Conservation (phyloP, 1,284 basidiomycete species). For the Leccinum insolens region DNA sequence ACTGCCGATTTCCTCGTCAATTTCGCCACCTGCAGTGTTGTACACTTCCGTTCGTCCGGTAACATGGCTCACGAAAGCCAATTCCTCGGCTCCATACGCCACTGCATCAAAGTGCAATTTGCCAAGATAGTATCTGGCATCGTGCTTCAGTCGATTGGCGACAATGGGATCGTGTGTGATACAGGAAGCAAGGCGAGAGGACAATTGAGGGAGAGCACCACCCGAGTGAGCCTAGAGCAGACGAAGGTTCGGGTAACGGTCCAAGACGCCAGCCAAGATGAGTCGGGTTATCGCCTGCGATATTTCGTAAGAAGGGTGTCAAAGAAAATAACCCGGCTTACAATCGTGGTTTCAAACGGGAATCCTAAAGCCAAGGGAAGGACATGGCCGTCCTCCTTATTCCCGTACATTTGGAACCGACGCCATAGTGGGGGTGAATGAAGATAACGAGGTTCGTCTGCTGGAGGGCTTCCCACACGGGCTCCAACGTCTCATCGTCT, state of each 20-base stretch:
- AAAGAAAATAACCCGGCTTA: conserved; percentile 39
- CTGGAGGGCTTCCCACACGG: conserved; percentile 76
- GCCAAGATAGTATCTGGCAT: conserved; percentile 83
- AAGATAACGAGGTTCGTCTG: conserved; percentile 72
- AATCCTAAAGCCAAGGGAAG: conserved; percentile 85
- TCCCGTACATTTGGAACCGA: conserved; percentile 67
- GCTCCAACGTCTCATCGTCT: conserved; percentile 76
- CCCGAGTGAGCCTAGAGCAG: conserved; percentile 85
- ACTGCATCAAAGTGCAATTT: conserved; percentile 83
- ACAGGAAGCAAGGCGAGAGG: conserved; percentile 81
- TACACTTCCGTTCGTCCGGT: conserved; percentile 11
- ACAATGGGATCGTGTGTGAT: conserved; percentile 83
- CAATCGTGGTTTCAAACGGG: conserved; percentile 86
- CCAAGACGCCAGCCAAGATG: conserved; percentile 79
- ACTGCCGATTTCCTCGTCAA: too few relatives aligned
- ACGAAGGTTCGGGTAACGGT: conserved; percentile 73
- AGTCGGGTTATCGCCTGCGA: conserved; percentile 74
- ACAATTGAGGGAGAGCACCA: conserved; percentile 78
- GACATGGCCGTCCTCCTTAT: conserved; percentile 81
- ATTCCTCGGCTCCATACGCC: conserved; percentile 81
- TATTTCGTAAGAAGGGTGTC: conserved; percentile 7
- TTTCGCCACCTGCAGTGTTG: too few relatives aligned
- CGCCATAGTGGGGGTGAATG: conserved; percentile 83
- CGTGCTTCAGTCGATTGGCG: conserved; percentile 71
- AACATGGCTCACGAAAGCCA: conserved; percentile 73